Evolutionary conservation across 108 stramenopile species (phyloP).

Genomic region (Chaetoceros tenuissimus): DNA sequence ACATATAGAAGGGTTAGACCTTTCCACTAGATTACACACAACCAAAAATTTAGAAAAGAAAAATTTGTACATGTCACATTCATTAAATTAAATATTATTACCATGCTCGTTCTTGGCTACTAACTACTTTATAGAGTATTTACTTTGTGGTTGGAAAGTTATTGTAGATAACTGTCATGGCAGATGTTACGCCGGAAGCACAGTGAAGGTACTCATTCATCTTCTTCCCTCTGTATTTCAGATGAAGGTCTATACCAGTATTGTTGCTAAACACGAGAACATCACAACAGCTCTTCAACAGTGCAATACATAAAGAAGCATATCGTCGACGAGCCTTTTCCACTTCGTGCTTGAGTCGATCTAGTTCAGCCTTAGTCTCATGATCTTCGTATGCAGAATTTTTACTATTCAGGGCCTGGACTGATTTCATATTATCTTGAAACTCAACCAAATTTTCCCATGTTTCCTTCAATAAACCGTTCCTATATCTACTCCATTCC

Average conservation of each 20-base stretch:
- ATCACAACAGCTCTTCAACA: constrained; percentile 66
- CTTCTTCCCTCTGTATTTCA: constrained; percentile 62
- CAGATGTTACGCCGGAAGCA: constrained; percentile 63
- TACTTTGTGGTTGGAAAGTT: constrained; percentile 85
- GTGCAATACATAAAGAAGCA: constrained; percentile 46
- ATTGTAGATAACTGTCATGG: constrained; percentile 64
- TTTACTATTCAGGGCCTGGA: constrained; percentile 1
- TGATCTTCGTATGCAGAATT: constrained; percentile 11
- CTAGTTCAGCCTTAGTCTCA: not conserved
- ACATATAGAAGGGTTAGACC: too few relatives aligned
- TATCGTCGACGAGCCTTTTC: constrained; percentile 36
- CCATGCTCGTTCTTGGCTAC: too few relatives aligned
- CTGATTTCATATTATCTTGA: constrained; percentile 4
- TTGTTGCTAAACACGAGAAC: constrained; percentile 79
- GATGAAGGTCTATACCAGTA: constrained; percentile 65
- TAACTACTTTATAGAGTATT: too few relatives aligned
- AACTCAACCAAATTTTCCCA: constrained; percentile 10
- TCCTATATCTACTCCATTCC: constrained; percentile 24
- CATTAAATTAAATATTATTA: too few relatives aligned
- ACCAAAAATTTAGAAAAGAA: too few relatives aligned
- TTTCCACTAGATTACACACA: too few relatives aligned
- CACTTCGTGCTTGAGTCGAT: constrained; percentile 6
- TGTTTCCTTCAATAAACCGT: constrained; percentile 14
- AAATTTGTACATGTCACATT: too few relatives aligned
- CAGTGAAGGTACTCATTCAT: constrained; percentile 77